Evolutionary conservation across 106 monocot genomes (phyloP), one percentile per base, ranked within the genome.

Genomic region (Acanthochlamys bracteata): DNA sequence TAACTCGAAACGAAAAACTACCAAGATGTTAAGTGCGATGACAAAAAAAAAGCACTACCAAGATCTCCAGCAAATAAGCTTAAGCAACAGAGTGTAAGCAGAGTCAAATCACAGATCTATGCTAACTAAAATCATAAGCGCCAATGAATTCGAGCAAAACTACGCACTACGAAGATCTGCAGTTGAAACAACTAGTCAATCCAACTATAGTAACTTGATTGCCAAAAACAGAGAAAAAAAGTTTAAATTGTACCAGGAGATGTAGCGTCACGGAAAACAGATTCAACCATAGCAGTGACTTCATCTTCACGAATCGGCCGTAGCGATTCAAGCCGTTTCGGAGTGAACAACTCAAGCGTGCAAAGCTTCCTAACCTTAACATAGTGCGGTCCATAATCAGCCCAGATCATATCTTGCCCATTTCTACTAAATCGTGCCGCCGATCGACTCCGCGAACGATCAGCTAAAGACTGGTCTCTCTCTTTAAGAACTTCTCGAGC

Each of bases 251-350:
- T 68, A 90, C 95, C 90, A 17, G 66, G 63, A n/a, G 42, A 57
- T 16, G 76, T 73, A 70, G 69, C 80, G 24, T 83, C 66, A 11
- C 62, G 59, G 70, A 76, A 83, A 66, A 91, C 64, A 39, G 91
- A 84, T 56, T 88, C 79, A 13, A 96, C 91, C 96, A 96, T 96
- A 70, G 96, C 96, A 19, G 91, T 90, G 70, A 96, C 90, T 79
- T 91, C 96, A 25, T 91, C 96, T 62, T 96, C 96, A 54, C 96
- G 41, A 55, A 91, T 83, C 39, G 96, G 88, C 23, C 96, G 68
- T 59, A 96, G 71, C 8, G 76, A 78, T 80, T 96, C 88, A 21
- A 96, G 78, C 20, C 96, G 62, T 45, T 83, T 83, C 9, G 89
- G 82, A 3, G 93, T 74, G 68, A 96, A 96, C 42, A 96, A 71